Percentiles rank a stretch among this genome's conserved stretches.
Conservation (phyloP, 768 basidiomycete genomes). For the Psilocybe cyanescens region DNA sequence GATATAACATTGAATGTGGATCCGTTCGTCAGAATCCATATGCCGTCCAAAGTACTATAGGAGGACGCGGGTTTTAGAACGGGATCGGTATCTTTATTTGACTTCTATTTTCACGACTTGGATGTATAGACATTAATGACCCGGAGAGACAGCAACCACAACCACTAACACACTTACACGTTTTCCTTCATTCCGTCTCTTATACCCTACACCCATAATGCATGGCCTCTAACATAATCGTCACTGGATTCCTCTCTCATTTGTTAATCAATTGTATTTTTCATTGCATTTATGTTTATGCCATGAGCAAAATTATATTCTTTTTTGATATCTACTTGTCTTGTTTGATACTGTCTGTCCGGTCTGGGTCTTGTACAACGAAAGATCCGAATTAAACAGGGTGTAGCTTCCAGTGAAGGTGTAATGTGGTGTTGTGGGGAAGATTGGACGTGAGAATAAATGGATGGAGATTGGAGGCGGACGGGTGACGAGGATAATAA, state of each 20-base stretch:
- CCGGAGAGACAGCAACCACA: conserved; percentile 3
- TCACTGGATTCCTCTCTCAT: background rate
- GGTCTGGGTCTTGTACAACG: background rate
- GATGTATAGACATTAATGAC: conserved; percentile 7
- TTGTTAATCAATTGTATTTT: background rate
- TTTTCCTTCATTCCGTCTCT: background rate
- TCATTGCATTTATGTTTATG: background rate
- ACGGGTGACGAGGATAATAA: background rate
- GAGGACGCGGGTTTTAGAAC: conserved; percentile 24
- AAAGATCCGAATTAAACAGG: background rate
- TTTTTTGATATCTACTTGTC: background rate
- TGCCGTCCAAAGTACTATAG: conserved; percentile 26
- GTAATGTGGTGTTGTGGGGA: background rate
- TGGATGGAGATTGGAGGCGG: background rate
- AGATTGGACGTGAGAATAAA: background rate
- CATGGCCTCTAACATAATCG: background rate
- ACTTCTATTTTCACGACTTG: conserved; percentile 5
- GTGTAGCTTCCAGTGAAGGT: background rate
- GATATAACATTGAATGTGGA: background rate
- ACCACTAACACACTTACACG: conserved; percentile 2
- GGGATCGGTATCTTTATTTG: background rate
- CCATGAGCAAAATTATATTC: background rate
- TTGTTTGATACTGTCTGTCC: too few relatives aligned
- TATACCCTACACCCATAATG: conserved; percentile 5
- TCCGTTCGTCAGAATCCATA: conserved; percentile 24